A percentile compares a stretch with the other conserved stretches of the same genome.
Evolutionary conservation across 192 early-diverging fungal species (phyloP).

Genomic region (Podila clonocystis): DNA sequence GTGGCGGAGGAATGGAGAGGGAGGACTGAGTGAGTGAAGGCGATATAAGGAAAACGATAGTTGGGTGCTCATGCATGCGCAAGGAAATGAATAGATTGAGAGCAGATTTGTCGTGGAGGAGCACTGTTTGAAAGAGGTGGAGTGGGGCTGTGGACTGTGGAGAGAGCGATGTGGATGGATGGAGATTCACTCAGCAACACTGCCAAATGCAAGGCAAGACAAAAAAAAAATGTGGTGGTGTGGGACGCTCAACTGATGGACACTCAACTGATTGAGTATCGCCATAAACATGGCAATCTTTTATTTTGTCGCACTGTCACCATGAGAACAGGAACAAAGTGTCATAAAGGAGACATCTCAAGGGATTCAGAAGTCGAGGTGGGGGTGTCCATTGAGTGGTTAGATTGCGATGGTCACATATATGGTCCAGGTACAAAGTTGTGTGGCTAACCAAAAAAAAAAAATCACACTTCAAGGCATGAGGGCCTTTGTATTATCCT

Average conservation of each 20-base stretch:
- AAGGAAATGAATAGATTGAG: slow-evolving; percentile 2
- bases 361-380: no score
- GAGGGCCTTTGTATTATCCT: not conserved
- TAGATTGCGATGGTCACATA: not conserved
- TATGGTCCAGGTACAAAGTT: not conserved
- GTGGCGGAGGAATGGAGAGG: not conserved
- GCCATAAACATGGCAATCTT: no score
- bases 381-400: not conserved
- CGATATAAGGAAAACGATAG: not conserved
- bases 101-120: not conserved
- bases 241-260: no score
- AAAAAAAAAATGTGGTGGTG: no score
- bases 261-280: no score
- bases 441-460: not conserved
- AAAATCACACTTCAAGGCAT: not conserved
- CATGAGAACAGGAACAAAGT: no score
- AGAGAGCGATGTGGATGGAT: no score
- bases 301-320: no score
- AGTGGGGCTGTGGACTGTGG: no score
- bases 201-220: no score
- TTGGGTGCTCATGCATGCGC: not conserved
- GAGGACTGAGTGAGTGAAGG: not conserved
- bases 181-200: no score
- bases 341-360: no score
- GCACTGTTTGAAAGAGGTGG: not conserved